Conservation (phyloP, 352 stramenopile genomes). For the Elongisporangium prolatum region DNA sequence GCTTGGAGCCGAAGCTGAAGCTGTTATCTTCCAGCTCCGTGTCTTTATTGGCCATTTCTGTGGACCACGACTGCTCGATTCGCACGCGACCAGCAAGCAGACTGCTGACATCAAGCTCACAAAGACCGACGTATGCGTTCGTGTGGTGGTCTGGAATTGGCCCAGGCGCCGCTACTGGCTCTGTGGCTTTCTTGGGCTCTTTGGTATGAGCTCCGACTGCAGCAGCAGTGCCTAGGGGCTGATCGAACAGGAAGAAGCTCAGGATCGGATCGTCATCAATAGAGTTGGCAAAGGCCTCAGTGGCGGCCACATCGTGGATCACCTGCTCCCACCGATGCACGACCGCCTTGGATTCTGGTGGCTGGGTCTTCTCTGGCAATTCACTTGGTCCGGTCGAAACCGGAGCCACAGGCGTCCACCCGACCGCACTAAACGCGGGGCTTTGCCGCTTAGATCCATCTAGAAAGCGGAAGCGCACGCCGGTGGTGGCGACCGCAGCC, state of each 20-base stretch:
- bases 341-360: conserved; percentile 3
- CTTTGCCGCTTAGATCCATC: conserved; percentile 62
- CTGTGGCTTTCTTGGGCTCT: conserved; percentile 23
- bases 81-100: conserved; percentile 29
- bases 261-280: conserved; percentile 62
- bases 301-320: conserved; percentile 38
- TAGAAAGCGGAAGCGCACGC: conserved; percentile 67
- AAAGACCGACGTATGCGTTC: conserved; percentile 39
- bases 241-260: conserved; percentile 59
- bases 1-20: conserved; percentile 4
- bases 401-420: conserved; percentile 21
- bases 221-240: conserved; percentile 18
- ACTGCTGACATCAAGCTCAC: conserved; percentile 60
- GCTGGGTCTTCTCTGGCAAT: background rate
- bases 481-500: conserved; percentile 34
- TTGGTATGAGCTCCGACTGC: conserved; percentile 17
- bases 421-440: conserved; percentile 21
- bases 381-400: conserved; percentile 1
- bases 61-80: conserved; percentile 44
- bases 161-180: conserved; percentile 7
- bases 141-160: conserved; percentile 3
- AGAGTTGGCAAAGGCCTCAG: conserved; percentile 32
- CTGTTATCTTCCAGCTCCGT: conserved; percentile 2
- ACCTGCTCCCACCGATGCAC: conserved; percentile 42
- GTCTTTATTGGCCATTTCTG: background rate